phyloP scores from a whole-genome alignment of 352 stramenopile genomes.

The Phytophthora citricola region DNA sequence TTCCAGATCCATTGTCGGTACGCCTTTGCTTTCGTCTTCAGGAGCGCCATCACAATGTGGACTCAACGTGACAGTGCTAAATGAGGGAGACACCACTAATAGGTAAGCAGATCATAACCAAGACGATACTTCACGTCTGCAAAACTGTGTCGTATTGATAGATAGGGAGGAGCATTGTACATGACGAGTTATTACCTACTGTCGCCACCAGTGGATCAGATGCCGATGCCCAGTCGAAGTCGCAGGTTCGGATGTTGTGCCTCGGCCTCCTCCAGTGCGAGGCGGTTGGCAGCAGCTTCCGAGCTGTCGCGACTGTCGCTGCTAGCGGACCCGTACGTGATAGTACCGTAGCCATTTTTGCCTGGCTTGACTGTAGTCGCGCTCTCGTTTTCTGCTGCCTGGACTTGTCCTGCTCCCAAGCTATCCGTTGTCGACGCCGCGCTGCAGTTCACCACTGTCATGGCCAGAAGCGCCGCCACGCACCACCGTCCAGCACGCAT shows the following conservation, averaged over 20 bases:
- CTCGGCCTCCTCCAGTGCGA: conserved; percentile 31
- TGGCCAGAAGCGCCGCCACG: conserved; percentile 3
- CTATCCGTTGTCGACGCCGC: conserved; percentile 3
- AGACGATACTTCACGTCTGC: not conserved
- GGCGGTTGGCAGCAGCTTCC: conserved; percentile 20
- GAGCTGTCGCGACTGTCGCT: conserved; percentile 18
- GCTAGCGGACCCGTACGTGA: conserved; percentile 36
- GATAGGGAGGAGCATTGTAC: conserved; percentile 9
- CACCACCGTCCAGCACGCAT: conserved; percentile 27
- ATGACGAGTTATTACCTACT: not conserved
- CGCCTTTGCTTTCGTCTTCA: not conserved
- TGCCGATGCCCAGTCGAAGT: conserved; percentile 37
- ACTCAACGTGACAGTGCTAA: not conserved
- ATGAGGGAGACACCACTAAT: too few species aligned
- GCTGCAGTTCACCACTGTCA: conserved; percentile 6
- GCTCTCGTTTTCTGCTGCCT: conserved; percentile 10
- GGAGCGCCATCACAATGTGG: not conserved
- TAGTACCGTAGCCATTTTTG: conserved; percentile 41
- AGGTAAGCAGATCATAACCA: too few species aligned
- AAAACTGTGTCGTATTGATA: conserved; percentile 13
- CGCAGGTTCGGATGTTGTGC: conserved; percentile 32
- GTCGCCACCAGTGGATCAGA: conserved; percentile 14
- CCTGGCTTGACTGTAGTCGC: conserved; percentile 20
- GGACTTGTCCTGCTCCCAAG: conserved; percentile 20
- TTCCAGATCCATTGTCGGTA: not conserved